Evolutionary conservation across 768 basidiomycete species (phyloP).

Genomic region (Lactarius tabidus): DNA sequence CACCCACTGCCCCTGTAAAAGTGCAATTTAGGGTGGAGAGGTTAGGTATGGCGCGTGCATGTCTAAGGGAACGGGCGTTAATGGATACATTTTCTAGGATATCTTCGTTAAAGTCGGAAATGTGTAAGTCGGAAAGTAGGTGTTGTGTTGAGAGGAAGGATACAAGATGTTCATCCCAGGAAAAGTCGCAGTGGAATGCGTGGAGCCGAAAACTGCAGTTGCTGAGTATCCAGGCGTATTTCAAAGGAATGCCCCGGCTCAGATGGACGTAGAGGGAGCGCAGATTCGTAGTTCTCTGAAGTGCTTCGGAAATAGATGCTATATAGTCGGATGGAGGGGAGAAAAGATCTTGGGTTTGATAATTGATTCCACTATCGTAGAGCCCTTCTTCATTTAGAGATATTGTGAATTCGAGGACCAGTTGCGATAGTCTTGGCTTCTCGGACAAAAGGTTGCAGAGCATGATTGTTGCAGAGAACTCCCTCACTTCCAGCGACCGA

Average conservation of each 20-base stretch:
- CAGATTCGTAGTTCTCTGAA: slow-evolving; percentile 45
- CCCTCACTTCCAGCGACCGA: slow-evolving; percentile 49
- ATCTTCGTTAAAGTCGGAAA: slow-evolving; percentile 35
- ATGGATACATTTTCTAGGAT: slow-evolving; percentile 27
- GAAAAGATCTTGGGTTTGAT: slow-evolving; percentile 25
- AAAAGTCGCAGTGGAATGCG: slow-evolving; percentile 60
- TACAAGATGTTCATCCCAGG: slow-evolving; percentile 56
- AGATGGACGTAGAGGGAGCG: slow-evolving; percentile 51
- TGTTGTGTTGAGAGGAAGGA: slow-evolving; percentile 48
- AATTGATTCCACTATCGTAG: slow-evolving; percentile 26
- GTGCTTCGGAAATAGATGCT: slow-evolving; percentile 45
- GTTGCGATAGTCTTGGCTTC: slow-evolving; percentile 44
- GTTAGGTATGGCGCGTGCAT: slow-evolving; percentile 39
- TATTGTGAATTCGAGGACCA: slow-evolving; percentile 55
- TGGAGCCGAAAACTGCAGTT: slow-evolving; percentile 51
- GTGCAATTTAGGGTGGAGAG: slow-evolving; percentile 61
- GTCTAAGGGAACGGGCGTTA: slow-evolving; percentile 30
- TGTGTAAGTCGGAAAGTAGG: slow-evolving; percentile 46
- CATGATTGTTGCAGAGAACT: slow-evolving; percentile 37
- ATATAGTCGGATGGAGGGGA: slow-evolving; percentile 43
- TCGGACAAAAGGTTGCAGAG: slow-evolving; percentile 47
- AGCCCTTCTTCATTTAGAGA: slow-evolving; percentile 34
- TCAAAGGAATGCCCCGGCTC: slow-evolving; percentile 28
- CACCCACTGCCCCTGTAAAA: slow-evolving; percentile 58
- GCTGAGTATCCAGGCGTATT: slow-evolving; percentile 38